phyloP scores from a whole-genome alignment of 2,329 filamentous ascomycete genomes.

The Fusarium heterosporum region DNA sequence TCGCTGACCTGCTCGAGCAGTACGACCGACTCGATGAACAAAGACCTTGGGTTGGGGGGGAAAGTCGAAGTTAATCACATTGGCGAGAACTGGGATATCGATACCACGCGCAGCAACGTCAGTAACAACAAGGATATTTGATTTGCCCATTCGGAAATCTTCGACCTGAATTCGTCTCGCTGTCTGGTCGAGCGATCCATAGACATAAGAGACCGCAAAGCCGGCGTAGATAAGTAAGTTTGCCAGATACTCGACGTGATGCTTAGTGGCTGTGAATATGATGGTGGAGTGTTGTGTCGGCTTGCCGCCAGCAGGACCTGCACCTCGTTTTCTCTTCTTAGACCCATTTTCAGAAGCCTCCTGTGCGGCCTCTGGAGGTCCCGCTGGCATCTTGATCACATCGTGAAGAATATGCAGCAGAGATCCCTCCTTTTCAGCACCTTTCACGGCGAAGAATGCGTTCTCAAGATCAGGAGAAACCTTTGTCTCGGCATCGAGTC shows the following conservation, averaged over 20 bases:
- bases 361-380: constrained; percentile 64
- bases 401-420: constrained; percentile 90
- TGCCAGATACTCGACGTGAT: constrained; percentile 94
- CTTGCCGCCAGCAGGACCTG: constrained; percentile 67
- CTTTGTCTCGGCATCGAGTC: constrained; percentile 94
- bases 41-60: constrained; percentile 97
- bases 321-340: constrained; percentile 79
- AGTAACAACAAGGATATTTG: constrained; percentile 93
- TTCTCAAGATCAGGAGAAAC: constrained; percentile 96
- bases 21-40: constrained; percentile 94
- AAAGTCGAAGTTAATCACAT: constrained; percentile 99
- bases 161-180: constrained; percentile 93
- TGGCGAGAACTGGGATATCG: constrained; percentile 94
- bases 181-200: constrained; percentile 93
- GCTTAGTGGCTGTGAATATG: constrained; percentile 93
- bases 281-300: constrained; percentile 94
- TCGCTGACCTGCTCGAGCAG: constrained; percentile 89
- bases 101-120: constrained; percentile 97
- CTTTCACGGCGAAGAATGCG: constrained; percentile 94
- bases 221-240: constrained; percentile 82
- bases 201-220: constrained; percentile 92
- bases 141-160: constrained; percentile 84
- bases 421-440: constrained; percentile 92
- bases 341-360: constrained; percentile 57
- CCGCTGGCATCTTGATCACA: constrained; percentile 90